Conservation (phyloP, 148 eudicot genomes). For the Chenopodium quinoa region DNA sequence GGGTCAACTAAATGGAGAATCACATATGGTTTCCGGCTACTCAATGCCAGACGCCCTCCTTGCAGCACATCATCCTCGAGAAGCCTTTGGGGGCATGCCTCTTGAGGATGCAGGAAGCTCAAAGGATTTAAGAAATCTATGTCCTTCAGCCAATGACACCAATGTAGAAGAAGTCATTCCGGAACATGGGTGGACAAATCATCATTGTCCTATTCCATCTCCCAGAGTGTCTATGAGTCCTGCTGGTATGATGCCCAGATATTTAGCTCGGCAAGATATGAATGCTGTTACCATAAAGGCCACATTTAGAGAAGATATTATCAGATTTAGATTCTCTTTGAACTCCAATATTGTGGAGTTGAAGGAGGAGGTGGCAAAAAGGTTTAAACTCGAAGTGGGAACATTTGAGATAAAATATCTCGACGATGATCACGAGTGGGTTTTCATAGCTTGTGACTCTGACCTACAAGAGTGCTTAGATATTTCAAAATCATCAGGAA, state of each 20-base stretch:
- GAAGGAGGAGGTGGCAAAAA: constrained; percentile 69
- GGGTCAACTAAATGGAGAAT: constrained; percentile 36
- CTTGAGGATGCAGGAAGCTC: constrained; percentile 72
- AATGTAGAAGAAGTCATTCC: constrained; percentile 38
- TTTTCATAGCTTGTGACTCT: constrained; percentile 61
- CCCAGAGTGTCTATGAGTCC: constrained; percentile 31
- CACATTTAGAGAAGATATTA: constrained; percentile 70
- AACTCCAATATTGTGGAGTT: constrained; percentile 51
- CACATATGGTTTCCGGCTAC: constrained; percentile 35
- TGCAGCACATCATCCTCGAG: constrained; percentile 34
- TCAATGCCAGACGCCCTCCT: constrained; percentile 40
- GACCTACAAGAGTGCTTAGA: constrained; percentile 77
- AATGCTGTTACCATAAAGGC: constrained; percentile 75
- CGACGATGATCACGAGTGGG: constrained; percentile 87
- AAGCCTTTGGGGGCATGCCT: constrained; percentile 45
- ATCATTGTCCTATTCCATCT: constrained; percentile 25
- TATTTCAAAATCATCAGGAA: constrained; percentile 53
- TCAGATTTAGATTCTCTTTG: constrained; percentile 59
- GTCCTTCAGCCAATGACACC: constrained; percentile 33
- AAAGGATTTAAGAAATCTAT: constrained; percentile 59
- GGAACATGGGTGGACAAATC: constrained; percentile 45
- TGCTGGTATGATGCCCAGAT: constrained; percentile 34
- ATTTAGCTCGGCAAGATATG: constrained; percentile 43
- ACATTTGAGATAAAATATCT: constrained; percentile 78
- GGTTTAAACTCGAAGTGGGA: constrained; percentile 72